Evolutionary conservation across 1,284 basidiomycete species (phyloP).

Genomic region (Cerioporus squamosus): DNA sequence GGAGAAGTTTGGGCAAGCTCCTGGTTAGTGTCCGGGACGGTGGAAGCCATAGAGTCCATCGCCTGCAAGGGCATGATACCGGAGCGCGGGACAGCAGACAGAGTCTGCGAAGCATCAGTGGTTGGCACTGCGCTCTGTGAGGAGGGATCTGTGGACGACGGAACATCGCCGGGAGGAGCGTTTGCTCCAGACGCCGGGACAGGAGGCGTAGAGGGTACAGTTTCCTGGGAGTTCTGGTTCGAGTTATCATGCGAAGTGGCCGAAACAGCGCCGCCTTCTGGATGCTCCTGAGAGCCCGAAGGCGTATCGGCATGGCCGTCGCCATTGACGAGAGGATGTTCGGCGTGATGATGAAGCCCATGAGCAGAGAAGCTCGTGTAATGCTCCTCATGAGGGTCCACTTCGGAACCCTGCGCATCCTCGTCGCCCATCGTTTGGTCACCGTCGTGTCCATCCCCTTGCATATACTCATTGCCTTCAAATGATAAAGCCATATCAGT

Average conservation of each 20-base stretch:
- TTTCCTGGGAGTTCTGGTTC: constrained; percentile 22
- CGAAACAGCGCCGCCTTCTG: constrained; percentile 9
- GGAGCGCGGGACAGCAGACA: constrained; percentile 22
- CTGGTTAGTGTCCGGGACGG: constrained; percentile 49
- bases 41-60: constrained; percentile 49
- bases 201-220: constrained; percentile 21
- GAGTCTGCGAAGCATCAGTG: constrained; percentile 26
- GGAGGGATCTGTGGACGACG: constrained; percentile 45
- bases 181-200: constrained; percentile 25
- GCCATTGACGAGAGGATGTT: constrained; percentile 27
- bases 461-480: constrained; percentile 57
- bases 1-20: constrained; percentile 33
- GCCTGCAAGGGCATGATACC: constrained; percentile 36
- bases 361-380: constrained; percentile 27
- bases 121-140: constrained; percentile 10
- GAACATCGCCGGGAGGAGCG: constrained; percentile 48
- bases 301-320: constrained; percentile 29
- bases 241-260: constrained; percentile 9
- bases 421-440: constrained; percentile 35
- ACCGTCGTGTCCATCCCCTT: constrained; percentile 37
- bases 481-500: constrained; percentile 52
- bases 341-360: constrained; percentile 27
- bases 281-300: constrained; percentile 24
- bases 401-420: constrained; percentile 30
- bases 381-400: constrained; percentile 39